phyloP scores from a whole-genome alignment of 2,329 filamentous ascomycete species.

The Sporothrix curviconia region DNA sequence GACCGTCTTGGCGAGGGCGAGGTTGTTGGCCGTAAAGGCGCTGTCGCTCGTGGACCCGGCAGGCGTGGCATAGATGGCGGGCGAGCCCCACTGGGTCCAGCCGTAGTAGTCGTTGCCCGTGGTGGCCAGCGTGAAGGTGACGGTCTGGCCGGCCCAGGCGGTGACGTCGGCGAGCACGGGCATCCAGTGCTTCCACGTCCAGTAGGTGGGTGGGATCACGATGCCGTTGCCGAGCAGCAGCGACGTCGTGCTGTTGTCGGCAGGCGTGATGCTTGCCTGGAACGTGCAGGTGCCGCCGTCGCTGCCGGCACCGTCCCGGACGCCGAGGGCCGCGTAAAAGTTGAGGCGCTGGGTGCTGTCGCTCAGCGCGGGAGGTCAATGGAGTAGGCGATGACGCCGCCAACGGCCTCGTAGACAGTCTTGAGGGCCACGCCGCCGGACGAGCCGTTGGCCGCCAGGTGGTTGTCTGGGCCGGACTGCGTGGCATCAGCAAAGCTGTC shows the following conservation, averaged over 20 bases:
- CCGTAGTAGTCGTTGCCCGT: not conserved
- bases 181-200: slow-evolving; percentile 5
- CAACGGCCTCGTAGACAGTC: not conserved
- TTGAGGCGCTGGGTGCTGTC: not conserved
- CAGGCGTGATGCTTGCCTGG: slow-evolving; percentile 1
- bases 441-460: not conserved
- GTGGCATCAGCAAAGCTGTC: not conserved
- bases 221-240: not conserved
- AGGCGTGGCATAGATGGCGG: not conserved
- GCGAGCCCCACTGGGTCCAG: slow-evolving; percentile 4
- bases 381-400: not conserved
- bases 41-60: not conserved
- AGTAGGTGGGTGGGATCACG: not conserved
- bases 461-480: not conserved
- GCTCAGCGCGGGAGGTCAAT: not conserved
- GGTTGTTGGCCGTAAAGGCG: not conserved
- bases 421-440: not conserved
- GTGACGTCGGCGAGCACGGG: not conserved
- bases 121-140: not conserved
- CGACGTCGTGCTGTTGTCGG: too few relatives aligned
- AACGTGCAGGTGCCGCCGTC: not conserved
- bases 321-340: slow-evolving; percentile 2
- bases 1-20: not conserved
- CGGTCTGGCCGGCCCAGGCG: slow-evolving; percentile 1
- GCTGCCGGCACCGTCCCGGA: not conserved